phyloP scores from a whole-genome alignment of 164 flowering plant genomes.

The Amborella trichopoda region DNA sequence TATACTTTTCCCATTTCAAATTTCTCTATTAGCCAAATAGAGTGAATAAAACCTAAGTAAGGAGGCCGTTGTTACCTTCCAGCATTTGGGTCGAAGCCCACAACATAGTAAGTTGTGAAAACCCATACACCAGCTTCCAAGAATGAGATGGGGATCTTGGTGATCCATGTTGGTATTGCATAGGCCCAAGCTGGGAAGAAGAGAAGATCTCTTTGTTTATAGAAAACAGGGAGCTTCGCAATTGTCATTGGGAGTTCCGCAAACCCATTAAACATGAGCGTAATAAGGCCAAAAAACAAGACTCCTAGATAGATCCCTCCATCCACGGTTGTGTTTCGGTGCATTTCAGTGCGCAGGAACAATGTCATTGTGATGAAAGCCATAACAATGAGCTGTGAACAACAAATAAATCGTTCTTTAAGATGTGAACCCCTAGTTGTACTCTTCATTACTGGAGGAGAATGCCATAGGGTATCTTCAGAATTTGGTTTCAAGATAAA shows the following conservation, averaged over 20 bases:
- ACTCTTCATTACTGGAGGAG: too few species aligned
- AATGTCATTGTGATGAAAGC: slow-evolving; percentile 31
- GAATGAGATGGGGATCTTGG: slow-evolving; percentile 39
- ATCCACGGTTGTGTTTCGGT: slow-evolving; percentile 14
- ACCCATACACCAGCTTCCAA: slow-evolving; percentile 45
- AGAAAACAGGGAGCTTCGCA: slow-evolving; percentile 61
- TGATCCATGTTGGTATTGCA: slow-evolving; percentile 62
- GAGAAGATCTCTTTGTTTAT: slow-evolving; percentile 71
- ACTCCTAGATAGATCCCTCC: slow-evolving; percentile 36
- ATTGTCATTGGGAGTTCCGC: slow-evolving; percentile 40
- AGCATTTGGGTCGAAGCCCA: slow-evolving; percentile 42
- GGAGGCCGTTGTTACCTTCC: too few species aligned
- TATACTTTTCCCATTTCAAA: too few species aligned
- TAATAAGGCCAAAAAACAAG: slow-evolving; percentile 26
- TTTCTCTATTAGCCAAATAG: too few species aligned
- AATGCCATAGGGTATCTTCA: too few species aligned
- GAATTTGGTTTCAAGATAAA: too few species aligned
- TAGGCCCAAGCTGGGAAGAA: slow-evolving; percentile 87
- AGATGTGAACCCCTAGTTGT: too few species aligned
- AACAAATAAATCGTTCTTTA: too few species aligned
- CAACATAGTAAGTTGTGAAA: slow-evolving; percentile 36
- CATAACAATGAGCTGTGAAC: slow-evolving; percentile 26
- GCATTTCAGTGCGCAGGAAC: slow-evolving; percentile 40
- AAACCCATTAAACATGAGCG: slow-evolving; percentile 37
- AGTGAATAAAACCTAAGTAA: too few species aligned